Conservation (phyloP, 306 rosid species). For the Alnus glutinosa region DNA sequence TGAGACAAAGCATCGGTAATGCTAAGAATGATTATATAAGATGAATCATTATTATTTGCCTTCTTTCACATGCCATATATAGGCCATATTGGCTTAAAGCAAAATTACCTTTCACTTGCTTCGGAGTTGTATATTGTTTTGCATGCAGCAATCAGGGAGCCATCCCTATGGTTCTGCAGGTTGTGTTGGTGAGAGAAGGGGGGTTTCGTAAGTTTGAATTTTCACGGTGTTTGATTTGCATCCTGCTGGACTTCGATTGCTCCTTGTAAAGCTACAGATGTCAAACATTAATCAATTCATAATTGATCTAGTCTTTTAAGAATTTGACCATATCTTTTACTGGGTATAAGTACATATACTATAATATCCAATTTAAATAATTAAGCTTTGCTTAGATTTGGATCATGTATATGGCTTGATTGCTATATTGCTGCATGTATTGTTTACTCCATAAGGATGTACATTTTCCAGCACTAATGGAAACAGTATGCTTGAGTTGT, state of each 20-base stretch:
- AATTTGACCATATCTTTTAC: neutral
- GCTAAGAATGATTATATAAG: slow-evolving; percentile 22
- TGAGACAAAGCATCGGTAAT: slow-evolving; percentile 46
- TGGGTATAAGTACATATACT: neutral
- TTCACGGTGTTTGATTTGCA: neutral
- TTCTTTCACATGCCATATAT: slow-evolving; percentile 28
- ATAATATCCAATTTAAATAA: neutral
- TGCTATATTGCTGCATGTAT: neutral
- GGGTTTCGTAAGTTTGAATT: neutral
- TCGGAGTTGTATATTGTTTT: slow-evolving; percentile 12
- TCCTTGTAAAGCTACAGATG: slow-evolving; percentile 10
- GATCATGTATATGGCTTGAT: neutral
- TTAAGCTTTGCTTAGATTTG: neutral
- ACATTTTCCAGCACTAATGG: too few species aligned
- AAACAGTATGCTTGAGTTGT: too few species aligned
- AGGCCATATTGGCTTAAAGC: slow-evolving; percentile 23
- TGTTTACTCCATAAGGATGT: neutral
- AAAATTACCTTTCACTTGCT: slow-evolving; percentile 15
- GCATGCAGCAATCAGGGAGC: slow-evolving; percentile 15
- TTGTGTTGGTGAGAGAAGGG: slow-evolving; percentile 4
- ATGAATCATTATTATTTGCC: neutral
- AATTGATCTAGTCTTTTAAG: slow-evolving; percentile 6
- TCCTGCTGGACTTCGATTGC: slow-evolving; percentile 3
- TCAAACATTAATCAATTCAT: neutral
- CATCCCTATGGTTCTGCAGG: slow-evolving; percentile 10